Evolutionary conservation across 768 basidiomycete species (phyloP).

Genomic region (Phlegmacium glaucopus): DNA sequence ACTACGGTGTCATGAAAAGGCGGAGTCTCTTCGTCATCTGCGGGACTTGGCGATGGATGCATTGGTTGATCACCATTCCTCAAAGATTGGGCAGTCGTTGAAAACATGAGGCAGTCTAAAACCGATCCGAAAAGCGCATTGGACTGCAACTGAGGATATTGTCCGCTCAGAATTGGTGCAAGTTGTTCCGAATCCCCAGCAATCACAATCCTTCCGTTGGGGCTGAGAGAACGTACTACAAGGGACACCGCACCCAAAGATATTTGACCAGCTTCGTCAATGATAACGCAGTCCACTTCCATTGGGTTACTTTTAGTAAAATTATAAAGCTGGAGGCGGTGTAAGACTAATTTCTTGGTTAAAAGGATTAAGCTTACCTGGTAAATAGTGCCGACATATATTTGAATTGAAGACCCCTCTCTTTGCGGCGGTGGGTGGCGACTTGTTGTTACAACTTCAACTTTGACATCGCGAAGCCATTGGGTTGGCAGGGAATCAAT

Average conservation of each 20-base stretch:
- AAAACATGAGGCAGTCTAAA: conserved; percentile 43
- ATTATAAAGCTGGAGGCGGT: conserved; percentile 37
- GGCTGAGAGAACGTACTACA: conserved; percentile 38
- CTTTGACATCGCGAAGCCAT: conserved; percentile 40
- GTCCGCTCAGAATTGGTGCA: conserved; percentile 45
- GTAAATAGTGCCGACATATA: conserved; percentile 48
- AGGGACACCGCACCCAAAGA: conserved; percentile 42
- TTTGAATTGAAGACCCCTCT: conserved; percentile 22
- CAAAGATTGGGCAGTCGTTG: conserved; percentile 3
- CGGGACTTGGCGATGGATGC: conserved; percentile 8
- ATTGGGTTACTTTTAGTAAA: conserved; percentile 39
- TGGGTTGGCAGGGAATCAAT: conserved; percentile 33
- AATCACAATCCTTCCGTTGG: conserved; percentile 39
- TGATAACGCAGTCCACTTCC: conserved; percentile 40
- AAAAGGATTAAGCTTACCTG: conserved; percentile 29
- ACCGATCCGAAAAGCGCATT: conserved; percentile 44
- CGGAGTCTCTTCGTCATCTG: conserved; percentile 13
- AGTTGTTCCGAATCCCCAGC: conserved; percentile 53
- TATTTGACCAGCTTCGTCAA: conserved; percentile 53
- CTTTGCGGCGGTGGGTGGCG: conserved; percentile 34
- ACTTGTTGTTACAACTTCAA: conserved; percentile 41
- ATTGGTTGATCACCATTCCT: conserved; percentile 5
- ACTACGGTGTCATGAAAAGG: conserved; percentile 38
- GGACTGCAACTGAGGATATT: conserved; percentile 39
- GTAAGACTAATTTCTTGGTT: not conserved